Conservation (phyloP, 495 filamentous ascomycete species). For the Neurospora sp. region DNA sequence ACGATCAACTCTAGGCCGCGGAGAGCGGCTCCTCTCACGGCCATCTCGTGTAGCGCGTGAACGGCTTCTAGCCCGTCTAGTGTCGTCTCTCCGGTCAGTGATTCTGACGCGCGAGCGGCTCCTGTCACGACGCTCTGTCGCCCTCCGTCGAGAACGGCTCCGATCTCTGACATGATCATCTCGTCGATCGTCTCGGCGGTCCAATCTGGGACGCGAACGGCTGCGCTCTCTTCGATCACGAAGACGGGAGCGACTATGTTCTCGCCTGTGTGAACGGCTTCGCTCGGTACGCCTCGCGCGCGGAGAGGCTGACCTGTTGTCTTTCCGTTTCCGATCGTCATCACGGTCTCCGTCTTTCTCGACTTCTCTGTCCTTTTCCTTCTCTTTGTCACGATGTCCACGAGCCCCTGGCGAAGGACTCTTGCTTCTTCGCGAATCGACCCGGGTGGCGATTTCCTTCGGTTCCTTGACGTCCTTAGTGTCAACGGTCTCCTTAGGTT, state of each 20-base stretch:
- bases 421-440: slow-evolving; percentile 26
- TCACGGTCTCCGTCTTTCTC: slow-evolving; percentile 16
- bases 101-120: slow-evolving; percentile 23
- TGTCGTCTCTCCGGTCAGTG: slow-evolving; percentile 18
- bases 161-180: slow-evolving; percentile 18
- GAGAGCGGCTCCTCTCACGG: slow-evolving; percentile 20
- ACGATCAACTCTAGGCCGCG: slow-evolving; percentile 17
- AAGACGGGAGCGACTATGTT: slow-evolving; percentile 16
- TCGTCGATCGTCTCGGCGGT: slow-evolving; percentile 14
- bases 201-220: slow-evolving; percentile 23
- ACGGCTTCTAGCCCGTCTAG: slow-evolving; percentile 24
- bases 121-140: slow-evolving; percentile 16
- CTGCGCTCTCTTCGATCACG: slow-evolving; percentile 31
- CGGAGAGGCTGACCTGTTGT: slow-evolving; percentile 17
- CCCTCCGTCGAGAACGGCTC: slow-evolving; percentile 20
- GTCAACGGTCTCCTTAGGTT: slow-evolving; percentile 15
- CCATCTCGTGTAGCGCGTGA: slow-evolving; percentile 19
- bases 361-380: slow-evolving; percentile 20
- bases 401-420: slow-evolving; percentile 22
- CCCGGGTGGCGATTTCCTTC: slow-evolving; percentile 15
- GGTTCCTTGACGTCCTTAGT: slow-evolving; percentile 15
- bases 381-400: slow-evolving; percentile 23
- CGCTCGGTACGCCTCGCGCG: slow-evolving; percentile 11
- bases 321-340: slow-evolving; percentile 17
- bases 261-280: slow-evolving; percentile 15